Evolutionary conservation across 306 rosid genomes (phyloP), one percentile per base, ranked within the genome.

Genomic region (Lathyrus aphaca): DNA sequence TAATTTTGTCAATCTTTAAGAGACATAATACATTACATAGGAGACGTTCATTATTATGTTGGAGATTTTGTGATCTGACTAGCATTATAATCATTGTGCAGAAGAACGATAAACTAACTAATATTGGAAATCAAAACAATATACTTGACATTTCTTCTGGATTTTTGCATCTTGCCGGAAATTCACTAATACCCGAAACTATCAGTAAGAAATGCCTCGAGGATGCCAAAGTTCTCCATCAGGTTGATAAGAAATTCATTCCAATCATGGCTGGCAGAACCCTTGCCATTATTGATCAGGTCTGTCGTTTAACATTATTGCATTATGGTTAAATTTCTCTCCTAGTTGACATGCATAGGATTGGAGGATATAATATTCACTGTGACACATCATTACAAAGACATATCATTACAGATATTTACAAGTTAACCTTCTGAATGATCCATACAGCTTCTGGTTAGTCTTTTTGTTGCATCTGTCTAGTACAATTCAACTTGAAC

Each of bases 211-310:
- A 77, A 58, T 81, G 72, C 82, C 88, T 94, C 10, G 85, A 81
- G 66, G 76, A 84, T 70, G 93, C 91, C 66, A 88, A 76, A 76
- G 95, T 88, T 81, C 95, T 94, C 66, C 88, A 66, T 54, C 99
- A 94, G 87, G 86, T 94, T 77, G 99, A 94, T 81, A 88, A 94
- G 83, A 94, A 94, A 79, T 94, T 84, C 83, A 94, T 94, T 77
- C 96, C 96, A 46, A 75, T 94, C 57, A 87, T 86, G 81, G 93
- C 89, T 14, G 88, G 92, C 64, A 80, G 69, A 75, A 87, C 79
- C 65, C 87, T 94, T 74, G 96, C 95, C 73, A 68, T 86, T 75
- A 86, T 94, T 81, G 99, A 94, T 79, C 99, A 91, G 99, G 99
- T 94, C 44, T 42, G 55, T 73, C 65, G 10, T 63, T 63, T 11